Conservation (phyloP, 2,329 filamentous ascomycete genomes). For the Colletotrichum sp. region DNA sequence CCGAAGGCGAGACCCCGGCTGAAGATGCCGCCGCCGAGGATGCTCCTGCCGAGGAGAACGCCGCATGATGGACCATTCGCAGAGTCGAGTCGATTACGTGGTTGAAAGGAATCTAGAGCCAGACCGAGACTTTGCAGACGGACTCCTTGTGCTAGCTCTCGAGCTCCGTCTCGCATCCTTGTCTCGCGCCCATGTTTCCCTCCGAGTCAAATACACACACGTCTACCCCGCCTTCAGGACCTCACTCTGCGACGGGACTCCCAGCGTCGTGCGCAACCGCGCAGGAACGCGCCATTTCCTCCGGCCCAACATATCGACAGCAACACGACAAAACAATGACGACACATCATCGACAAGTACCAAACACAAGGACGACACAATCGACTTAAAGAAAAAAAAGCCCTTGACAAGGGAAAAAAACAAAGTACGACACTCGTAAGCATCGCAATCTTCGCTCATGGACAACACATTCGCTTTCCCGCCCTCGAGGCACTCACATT, state of each 20-base stretch:
- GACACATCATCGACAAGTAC: background rate
- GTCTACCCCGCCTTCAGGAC: background rate
- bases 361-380: background rate
- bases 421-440: background rate
- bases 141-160: background rate
- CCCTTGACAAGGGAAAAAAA: background rate
- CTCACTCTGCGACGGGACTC: background rate
- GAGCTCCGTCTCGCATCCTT: background rate
- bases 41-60: background rate
- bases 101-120: background rate
- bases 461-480: background rate
- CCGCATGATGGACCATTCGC: conserved; percentile 9
- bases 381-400: background rate
- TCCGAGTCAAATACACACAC: background rate
- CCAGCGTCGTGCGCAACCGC: background rate
- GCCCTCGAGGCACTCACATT: conserved; percentile 3
- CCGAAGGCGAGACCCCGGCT: background rate
- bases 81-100: conserved; percentile 10
- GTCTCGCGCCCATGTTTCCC: background rate
- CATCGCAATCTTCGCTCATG: background rate
- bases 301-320: background rate
- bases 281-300: background rate
- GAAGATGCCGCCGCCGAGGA: background rate
- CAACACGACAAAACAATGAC: background rate
- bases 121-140: background rate